These are phyloP conservation scores for Pseudophaeomoniella oleicola DNA, from an alignment of 2,329 filamentous ascomycete genomes.

Conservation along the genomic window DNA sequence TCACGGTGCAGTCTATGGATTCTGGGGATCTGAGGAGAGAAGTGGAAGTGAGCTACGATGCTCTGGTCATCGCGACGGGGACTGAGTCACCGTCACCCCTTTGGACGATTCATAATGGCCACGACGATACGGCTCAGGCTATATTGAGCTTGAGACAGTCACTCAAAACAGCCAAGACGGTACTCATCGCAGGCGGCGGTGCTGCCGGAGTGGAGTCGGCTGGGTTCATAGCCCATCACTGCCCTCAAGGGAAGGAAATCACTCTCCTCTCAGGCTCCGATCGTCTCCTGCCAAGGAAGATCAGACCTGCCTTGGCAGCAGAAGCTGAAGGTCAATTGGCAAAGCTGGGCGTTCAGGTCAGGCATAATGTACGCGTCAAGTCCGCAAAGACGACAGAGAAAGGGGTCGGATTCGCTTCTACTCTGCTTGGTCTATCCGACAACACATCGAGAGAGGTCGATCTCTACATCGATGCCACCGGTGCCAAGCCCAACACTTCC, in stretches of 20 bases:
- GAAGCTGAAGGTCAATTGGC: background rate
- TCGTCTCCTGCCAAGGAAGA: background rate
- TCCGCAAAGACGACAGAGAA: background rate
- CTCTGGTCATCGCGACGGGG: slow-evolving; percentile 36
- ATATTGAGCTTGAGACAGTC: slow-evolving; percentile 27
- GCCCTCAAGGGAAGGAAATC: slow-evolving; percentile 12
- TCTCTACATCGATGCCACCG: background rate
- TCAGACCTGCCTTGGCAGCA: background rate
- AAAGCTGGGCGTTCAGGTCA: background rate
- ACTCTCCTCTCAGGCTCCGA: background rate
- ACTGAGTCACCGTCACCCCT: slow-evolving; percentile 31
- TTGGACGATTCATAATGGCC: slow-evolving; percentile 23
- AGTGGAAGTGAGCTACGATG: slow-evolving; percentile 23
- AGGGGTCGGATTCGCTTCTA: background rate
- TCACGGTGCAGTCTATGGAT: slow-evolving; percentile 14
- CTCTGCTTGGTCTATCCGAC: background rate
- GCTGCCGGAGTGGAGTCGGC: slow-evolving; percentile 32
- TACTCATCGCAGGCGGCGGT: slow-evolving; percentile 32
- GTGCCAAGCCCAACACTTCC: background rate
- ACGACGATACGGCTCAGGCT: slow-evolving; percentile 15
- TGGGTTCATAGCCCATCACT: slow-evolving; percentile 35
- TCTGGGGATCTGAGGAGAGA: slow-evolving; percentile 3
- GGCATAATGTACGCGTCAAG: background rate
- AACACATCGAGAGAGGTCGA: background rate
- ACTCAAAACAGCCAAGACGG: slow-evolving; percentile 24